Evolutionary conservation across 495 filamentous ascomycete genomes (phyloP), one percentile per base, ranked within the genome.

Genomic region (Cercophora samala): DNA sequence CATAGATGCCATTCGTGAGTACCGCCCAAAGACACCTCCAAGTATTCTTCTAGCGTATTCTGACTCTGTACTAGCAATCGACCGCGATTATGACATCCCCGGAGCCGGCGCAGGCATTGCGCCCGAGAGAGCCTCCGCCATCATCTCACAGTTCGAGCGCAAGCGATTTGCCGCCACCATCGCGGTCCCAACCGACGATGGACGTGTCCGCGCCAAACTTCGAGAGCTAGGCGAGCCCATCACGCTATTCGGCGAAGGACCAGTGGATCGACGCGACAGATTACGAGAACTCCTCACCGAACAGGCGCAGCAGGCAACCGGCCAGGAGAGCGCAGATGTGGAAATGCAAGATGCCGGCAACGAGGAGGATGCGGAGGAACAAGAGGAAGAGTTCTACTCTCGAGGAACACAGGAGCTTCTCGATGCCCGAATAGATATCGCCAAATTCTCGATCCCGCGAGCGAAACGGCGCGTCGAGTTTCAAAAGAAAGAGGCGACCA

Each of bases 331-430:
- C 15, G 86, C 83, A 52, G 87, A 88, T 55, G 82, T 85, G 11
- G 81, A 83, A 5, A 88, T 86, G 69, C 84, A 81, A 6, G 93
- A 97, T 73, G 78, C 85, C 52, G 80, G 83, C 15, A 90, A 91
- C 83, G 86, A 86, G 63, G 85, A 82, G n/a, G 85, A 84, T 32
- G 84, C 83, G 63, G 87, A 77, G 5, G 90, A 93, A 58, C 88
- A 93, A 70, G 92, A 97, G 69, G 95, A 97, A 74, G 95, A 99
- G 69, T 98, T 97, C 75, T 99, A 97, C 74, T 97, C 94, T 0
- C 85, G 89, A 61, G 95, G 96, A 0, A 82, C 84, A 3, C 79
- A 85, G 11, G 90, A 90, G 60, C 79, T 99, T 13, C 80, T 97
- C 19, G 82, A 89, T 22, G 91, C 92, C 5, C 84, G 95, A 58